Evolutionary conservation across 768 basidiomycete species (phyloP), one percentile per base, ranked within the genome.

Genomic region (Mycena indigotica): DNA sequence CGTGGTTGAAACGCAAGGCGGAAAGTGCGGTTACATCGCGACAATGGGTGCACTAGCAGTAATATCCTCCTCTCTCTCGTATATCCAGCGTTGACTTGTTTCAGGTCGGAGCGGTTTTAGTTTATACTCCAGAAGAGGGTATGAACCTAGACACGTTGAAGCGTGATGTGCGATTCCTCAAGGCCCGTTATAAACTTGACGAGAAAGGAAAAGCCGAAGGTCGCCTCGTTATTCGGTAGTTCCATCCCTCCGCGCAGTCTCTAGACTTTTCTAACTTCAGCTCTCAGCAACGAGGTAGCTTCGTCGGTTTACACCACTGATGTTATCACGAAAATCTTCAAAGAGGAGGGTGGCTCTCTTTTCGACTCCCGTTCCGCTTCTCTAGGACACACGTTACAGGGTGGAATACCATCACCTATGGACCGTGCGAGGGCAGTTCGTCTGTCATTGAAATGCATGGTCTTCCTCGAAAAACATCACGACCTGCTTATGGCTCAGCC

Each of bases 1-100:
- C 69, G 91, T 98, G 1, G 93, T 99, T 17, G 96, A 99, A 75
- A 98, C 95, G 0, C 97, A 98, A 72, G 97, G 97, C 49, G 97
- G 96, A 8, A 88, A 90, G 69, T 97, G 93, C 69, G 97, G 97
- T 8, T 99, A 95, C 70, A 85, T 99, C 55, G 95, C 95, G 3
- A 88, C 95, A 1, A 84, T 98, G 82, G 97, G 97, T 52, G 97
- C 94, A 5, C 77, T 99, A 65, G 97, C 96, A 38, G 95, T 96
- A 44, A 8, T 48, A 45, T 15, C 26, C 25, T 16, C 13, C 45
- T n/a, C 3, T 41, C 26, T 30, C 2, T 35, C 16, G 41, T 19
- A 48, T 41, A 49, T 32, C 54, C 24, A 29, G 23, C 0, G 32
- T 51, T 25, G 25, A 57, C 17, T n/a, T 55, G n/a, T n/a, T n/a